phyloP scores from a whole-genome alignment of 768 basidiomycete genomes.

The Phaeolepiota aurea region DNA sequence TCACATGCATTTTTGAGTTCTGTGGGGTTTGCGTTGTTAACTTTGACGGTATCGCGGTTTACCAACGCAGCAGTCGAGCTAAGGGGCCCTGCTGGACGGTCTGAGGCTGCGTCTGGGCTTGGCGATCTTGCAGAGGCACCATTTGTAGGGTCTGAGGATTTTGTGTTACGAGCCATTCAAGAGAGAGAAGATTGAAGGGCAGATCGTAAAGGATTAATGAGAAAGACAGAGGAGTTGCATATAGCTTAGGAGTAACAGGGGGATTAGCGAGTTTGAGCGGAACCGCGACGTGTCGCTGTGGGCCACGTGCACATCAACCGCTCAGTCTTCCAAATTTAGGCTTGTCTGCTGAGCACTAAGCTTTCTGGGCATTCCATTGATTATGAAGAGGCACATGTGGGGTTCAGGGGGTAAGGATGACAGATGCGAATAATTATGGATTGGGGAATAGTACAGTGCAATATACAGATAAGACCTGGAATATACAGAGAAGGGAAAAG shows the following conservation, averaged over 20 bases:
- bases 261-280: background rate
- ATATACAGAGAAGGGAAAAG: slow-evolving; percentile 8
- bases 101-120: slow-evolving; percentile 13
- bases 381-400: too few species aligned
- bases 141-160: background rate
- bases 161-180: slow-evolving; percentile 1
- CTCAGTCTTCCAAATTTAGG: background rate
- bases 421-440: slow-evolving; percentile 9
- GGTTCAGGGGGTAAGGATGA: too few species aligned
- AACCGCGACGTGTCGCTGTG: background rate
- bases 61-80: slow-evolving; percentile 33
- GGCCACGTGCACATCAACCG: background rate
- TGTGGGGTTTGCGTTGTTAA: slow-evolving; percentile 47
- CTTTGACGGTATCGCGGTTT: slow-evolving; percentile 48
- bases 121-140: slow-evolving; percentile 1
- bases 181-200: background rate
- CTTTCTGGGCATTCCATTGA: too few species aligned
- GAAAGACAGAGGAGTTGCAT: background rate
- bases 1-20: slow-evolving; percentile 73
- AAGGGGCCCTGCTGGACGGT: slow-evolving; percentile 47
- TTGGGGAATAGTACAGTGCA: slow-evolving; percentile 16
- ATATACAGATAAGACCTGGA: slow-evolving; percentile 12
- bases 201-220: background rate
- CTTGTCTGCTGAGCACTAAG: too few species aligned
- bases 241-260: background rate